Conservation (phyloP, 345 rosid genomes). For the Citrus reticulata region DNA sequence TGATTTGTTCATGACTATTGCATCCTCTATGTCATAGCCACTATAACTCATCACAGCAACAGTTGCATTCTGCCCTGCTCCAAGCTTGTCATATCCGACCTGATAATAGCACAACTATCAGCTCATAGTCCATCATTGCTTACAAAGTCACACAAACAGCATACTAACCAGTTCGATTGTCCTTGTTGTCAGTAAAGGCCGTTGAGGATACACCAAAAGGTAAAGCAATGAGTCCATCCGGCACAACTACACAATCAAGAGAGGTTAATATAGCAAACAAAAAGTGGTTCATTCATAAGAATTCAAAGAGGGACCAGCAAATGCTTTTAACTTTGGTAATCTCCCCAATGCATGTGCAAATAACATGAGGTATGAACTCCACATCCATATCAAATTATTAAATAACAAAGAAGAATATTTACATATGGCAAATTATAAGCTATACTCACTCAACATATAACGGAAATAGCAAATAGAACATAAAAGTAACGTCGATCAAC, state of each 20-base stretch:
- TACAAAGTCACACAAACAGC: not conserved
- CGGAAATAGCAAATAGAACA: not conserved
- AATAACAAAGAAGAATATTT: not conserved
- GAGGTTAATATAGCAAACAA: not conserved
- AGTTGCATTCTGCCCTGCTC: slow-evolving; percentile 99
- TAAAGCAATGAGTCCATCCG: slow-evolving; percentile 93
- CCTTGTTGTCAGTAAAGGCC: slow-evolving; percentile 87
- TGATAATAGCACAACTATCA: slow-evolving; percentile 38
- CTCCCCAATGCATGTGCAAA: not conserved
- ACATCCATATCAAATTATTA: not conserved
- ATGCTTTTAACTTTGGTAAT: not conserved
- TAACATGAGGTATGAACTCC: not conserved
- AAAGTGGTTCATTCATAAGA: not conserved
- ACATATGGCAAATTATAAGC: not conserved
- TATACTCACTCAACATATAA: not conserved
- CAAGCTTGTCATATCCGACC: slow-evolving; percentile 96
- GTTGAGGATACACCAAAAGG: slow-evolving; percentile 89
- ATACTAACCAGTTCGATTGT: slow-evolving; percentile 86
- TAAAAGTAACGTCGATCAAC: not conserved
- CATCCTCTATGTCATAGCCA: slow-evolving; percentile 98
- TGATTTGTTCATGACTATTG: slow-evolving; percentile 95
- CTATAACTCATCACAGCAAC: slow-evolving; percentile 95
- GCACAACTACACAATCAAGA: slow-evolving; percentile 39
- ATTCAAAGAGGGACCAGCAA: not conserved
- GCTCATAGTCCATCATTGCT: slow-evolving; percentile 5